These are phyloP conservation scores for Dioszegia crocea DNA, from an alignment of 768 basidiomycete species.

Conservation along the genomic window DNA sequence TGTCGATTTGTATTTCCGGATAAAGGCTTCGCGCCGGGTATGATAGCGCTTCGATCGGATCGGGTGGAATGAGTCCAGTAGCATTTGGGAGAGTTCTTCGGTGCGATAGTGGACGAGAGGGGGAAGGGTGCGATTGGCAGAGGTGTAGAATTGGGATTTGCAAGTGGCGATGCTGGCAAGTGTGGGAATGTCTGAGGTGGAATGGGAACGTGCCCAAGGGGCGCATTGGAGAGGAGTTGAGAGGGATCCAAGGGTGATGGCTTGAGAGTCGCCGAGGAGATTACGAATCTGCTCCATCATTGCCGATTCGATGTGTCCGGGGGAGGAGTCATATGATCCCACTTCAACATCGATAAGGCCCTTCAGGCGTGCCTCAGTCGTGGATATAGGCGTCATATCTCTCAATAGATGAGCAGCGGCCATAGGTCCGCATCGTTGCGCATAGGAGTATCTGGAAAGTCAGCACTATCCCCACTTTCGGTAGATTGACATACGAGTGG, in stretches of 20 bases:
- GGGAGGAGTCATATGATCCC: slow-evolving; percentile 13
- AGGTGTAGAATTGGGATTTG: slow-evolving; percentile 14
- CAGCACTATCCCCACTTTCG: not conserved
- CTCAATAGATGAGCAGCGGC: slow-evolving; percentile 21
- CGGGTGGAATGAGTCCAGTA: slow-evolving; percentile 42
- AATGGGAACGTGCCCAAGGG: slow-evolving; percentile 27
- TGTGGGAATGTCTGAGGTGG: not conserved
- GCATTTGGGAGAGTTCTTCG: slow-evolving; percentile 43
- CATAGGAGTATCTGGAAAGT: slow-evolving; percentile 39
- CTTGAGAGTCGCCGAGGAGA: slow-evolving; percentile 2
- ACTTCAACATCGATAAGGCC: slow-evolving; percentile 36
- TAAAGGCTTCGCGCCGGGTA: slow-evolving; percentile 35
- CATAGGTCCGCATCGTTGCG: slow-evolving; percentile 21
- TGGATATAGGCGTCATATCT: slow-evolving; percentile 33
- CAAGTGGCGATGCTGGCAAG: not conserved
- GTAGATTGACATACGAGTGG: slow-evolving; percentile 33
- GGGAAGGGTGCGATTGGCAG: slow-evolving; percentile 16
- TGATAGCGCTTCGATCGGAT: slow-evolving; percentile 40
- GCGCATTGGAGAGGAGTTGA: slow-evolving; percentile 19
- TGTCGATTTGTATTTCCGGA: slow-evolving; percentile 33
- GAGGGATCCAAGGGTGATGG: slow-evolving; percentile 6
- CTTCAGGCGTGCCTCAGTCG: slow-evolving; percentile 12
- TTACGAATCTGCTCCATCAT: slow-evolving; percentile 5
- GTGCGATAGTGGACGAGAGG: slow-evolving; percentile 31
- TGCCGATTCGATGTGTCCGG: not conserved